phyloP scores from a whole-genome alignment of 495 filamentous ascomycete species.

The Podospora conica region DNA sequence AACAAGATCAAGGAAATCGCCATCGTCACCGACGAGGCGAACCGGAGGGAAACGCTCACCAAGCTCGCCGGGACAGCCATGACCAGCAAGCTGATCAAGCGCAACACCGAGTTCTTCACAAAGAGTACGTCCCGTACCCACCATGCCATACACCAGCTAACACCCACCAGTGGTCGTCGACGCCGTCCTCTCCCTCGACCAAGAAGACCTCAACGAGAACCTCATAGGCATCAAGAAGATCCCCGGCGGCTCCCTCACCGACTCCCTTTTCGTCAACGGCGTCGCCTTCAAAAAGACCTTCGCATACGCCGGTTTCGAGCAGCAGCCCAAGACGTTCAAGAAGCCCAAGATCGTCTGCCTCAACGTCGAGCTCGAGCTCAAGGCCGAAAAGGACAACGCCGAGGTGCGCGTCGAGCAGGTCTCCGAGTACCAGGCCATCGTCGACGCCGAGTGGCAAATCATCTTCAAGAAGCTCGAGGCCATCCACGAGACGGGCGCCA shows the following conservation, averaged over 20 bases:
- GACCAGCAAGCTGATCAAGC: constrained; percentile 98
- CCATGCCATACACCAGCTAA: neutral
- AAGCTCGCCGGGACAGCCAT: constrained; percentile 95
- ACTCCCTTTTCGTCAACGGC: constrained; percentile 95
- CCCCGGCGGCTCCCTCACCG: constrained; percentile 91
- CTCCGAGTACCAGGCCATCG: constrained; percentile 97
- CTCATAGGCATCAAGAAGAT: constrained; percentile 98
- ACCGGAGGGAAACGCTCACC: constrained; percentile 80
- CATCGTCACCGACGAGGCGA: constrained; percentile 75
- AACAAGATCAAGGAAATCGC: constrained; percentile 99
- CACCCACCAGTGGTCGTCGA: constrained; percentile 79
- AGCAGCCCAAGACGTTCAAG: constrained; percentile 92
- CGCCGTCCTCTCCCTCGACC: constrained; percentile 92
- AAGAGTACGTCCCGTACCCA: constrained; percentile 58
- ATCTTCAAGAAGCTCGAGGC: constrained; percentile 99
- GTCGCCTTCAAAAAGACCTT: constrained; percentile 99
- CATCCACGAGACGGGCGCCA: constrained; percentile 83
- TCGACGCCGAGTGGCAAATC: constrained; percentile 99
- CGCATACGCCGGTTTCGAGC: constrained; percentile 97
- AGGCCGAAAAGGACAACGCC: constrained; percentile 98
- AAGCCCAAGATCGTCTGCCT: constrained; percentile 93
- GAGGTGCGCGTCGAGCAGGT: constrained; percentile 98
- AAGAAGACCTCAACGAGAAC: constrained; percentile 95
- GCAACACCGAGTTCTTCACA: constrained; percentile 94
- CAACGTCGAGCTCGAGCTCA: constrained; percentile 95